phyloP scores from a whole-genome alignment of 2,329 filamentous ascomycete genomes.

The Calonectria pteridis region DNA sequence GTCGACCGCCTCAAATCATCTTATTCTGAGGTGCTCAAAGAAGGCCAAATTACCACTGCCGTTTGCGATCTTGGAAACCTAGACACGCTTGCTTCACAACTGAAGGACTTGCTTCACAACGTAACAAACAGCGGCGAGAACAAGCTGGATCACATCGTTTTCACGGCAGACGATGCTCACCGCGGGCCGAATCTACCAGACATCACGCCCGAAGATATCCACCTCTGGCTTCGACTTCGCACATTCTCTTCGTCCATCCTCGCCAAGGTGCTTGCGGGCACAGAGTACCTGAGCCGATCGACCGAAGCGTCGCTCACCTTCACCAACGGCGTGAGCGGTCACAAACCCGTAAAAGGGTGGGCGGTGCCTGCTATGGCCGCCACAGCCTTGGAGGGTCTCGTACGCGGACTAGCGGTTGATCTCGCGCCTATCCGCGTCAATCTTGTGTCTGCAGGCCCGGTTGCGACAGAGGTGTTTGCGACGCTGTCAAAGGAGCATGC shows the following conservation, averaged over 20 bases:
- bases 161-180: not conserved
- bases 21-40: not conserved
- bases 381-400: not conserved
- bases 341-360: not conserved
- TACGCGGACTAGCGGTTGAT: not conserved
- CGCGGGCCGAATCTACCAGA: not conserved
- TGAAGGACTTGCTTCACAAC: not conserved
- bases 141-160: slow-evolving; percentile 1
- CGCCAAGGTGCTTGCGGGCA: not conserved
- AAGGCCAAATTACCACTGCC: not conserved
- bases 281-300: not conserved
- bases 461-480: not conserved
- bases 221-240: not conserved
- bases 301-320: slow-evolving; percentile 2
- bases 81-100: not conserved
- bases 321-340: slow-evolving; percentile 1
- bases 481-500: not conserved
- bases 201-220: not conserved
- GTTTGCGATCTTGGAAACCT: not conserved
- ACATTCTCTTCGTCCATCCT: not conserved
- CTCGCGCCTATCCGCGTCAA: not conserved
- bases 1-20: not conserved
- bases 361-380: not conserved
- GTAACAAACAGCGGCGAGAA: not conserved
- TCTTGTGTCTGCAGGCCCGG: not conserved